phyloP scores from a whole-genome alignment of 306 rosid genomes.

The Acacia crassicarpa region DNA sequence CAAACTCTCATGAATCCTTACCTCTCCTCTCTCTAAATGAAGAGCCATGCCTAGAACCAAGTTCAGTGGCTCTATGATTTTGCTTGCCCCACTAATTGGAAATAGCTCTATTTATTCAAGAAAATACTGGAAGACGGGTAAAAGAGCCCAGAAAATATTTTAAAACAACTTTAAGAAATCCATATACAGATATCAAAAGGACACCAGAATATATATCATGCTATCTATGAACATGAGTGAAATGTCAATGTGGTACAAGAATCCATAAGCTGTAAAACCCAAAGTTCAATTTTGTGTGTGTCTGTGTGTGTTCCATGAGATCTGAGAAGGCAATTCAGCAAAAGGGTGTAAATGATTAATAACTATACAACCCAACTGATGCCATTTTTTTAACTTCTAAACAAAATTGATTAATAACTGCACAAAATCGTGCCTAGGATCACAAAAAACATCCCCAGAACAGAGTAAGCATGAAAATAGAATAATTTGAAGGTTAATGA shows the following conservation, averaged over 20 bases:
- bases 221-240: constrained; percentile 24
- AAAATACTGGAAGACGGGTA: not conserved
- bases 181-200: not conserved
- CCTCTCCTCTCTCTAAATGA: constrained; percentile 50
- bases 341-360: not conserved
- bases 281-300: not conserved
- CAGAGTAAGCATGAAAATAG: constrained; percentile 32
- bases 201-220: constrained; percentile 13
- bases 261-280: not conserved
- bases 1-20: constrained; percentile 80
- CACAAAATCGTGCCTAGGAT: not conserved
- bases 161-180: constrained; percentile 2
- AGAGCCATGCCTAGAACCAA: constrained; percentile 58
- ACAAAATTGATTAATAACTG: too few species aligned
- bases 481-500: constrained; percentile 11
- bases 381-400: too few species aligned
- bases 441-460: constrained; percentile 24
- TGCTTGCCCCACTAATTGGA: too few species aligned
- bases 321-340: not conserved
- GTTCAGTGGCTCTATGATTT: constrained; percentile 15
- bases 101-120: constrained; percentile 3
- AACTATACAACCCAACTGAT: not conserved
- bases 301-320: constrained; percentile 12
- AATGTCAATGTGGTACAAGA: not conserved
- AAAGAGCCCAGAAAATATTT: not conserved